These are phyloP conservation scores for Cryptococcus sp. DNA, from an alignment of 1,284 basidiomycete genomes.

Conservation along the genomic window DNA sequence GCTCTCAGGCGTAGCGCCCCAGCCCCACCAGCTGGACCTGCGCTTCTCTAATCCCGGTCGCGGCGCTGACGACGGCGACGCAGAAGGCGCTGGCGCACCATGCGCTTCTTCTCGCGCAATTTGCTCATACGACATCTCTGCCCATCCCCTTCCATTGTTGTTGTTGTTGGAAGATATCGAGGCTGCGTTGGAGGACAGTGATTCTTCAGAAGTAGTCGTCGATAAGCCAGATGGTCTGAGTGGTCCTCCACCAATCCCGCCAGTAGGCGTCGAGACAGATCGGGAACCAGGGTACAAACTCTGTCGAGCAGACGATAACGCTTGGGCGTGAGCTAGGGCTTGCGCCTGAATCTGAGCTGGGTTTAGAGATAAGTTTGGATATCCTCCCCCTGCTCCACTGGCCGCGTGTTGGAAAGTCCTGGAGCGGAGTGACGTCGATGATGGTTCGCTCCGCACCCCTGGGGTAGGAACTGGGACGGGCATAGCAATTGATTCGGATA, in stretches of 20 bases:
- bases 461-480: conserved; percentile 34
- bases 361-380: not conserved
- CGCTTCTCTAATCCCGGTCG: conserved; percentile 28
- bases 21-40: conserved; percentile 44
- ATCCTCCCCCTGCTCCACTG: conserved; percentile 2
- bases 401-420: conserved; percentile 24
- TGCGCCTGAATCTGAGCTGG: not conserved
- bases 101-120: conserved; percentile 43
- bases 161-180: not conserved
- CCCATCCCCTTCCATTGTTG: conserved; percentile 5
- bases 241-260: not conserved
- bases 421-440: conserved; percentile 25
- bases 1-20: conserved; percentile 18
- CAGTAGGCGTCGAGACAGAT: not conserved
- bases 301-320: not conserved
- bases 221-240: not conserved
- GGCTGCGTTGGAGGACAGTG: conserved; percentile 7
- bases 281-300: not conserved
- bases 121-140: conserved; percentile 35
- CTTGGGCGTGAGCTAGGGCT: not conserved
- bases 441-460: conserved; percentile 9
- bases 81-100: conserved; percentile 10
- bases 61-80: not conserved
- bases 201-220: not conserved
- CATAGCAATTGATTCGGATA: conserved; percentile 34